Conservation (phyloP, 306 rosid species). For the Malus asiatica region DNA sequence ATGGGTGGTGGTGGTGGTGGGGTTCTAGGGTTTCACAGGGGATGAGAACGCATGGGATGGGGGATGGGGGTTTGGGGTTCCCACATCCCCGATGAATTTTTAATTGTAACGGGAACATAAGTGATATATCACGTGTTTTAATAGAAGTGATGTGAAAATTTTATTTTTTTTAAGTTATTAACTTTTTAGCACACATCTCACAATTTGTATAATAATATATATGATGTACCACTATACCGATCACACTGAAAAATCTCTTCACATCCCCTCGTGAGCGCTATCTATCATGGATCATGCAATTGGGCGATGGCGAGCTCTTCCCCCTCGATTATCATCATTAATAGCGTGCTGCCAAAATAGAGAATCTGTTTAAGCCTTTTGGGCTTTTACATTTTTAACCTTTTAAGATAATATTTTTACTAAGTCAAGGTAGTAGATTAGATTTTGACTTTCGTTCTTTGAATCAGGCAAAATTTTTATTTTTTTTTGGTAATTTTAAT, state of each 20-base stretch:
- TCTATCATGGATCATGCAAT: slow-evolving; percentile 18
- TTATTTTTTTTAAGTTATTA: no score
- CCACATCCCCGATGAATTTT: no score
- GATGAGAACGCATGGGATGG: not conserved
- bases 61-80: no score
- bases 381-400: not conserved
- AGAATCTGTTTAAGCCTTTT: not conserved
- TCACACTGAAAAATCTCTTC: no score
- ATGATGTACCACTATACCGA: no score
- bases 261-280: slow-evolving; percentile 65
- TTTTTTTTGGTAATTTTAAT: not conserved
- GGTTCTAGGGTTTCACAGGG: not conserved
- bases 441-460: no score
- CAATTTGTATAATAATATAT: no score
- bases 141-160: no score
- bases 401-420: not conserved
- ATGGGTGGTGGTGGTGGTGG: not conserved
- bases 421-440: no score
- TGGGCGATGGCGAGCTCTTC: slow-evolving; percentile 41
- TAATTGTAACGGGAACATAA: no score
- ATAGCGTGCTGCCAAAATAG: slow-evolving; percentile 36
- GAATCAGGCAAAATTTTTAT: not conserved
- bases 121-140: no score
- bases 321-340: slow-evolving; percentile 38
- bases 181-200: no score